Evolutionary conservation across 768 basidiomycete genomes (phyloP).

Genomic region (Russula earlei): DNA sequence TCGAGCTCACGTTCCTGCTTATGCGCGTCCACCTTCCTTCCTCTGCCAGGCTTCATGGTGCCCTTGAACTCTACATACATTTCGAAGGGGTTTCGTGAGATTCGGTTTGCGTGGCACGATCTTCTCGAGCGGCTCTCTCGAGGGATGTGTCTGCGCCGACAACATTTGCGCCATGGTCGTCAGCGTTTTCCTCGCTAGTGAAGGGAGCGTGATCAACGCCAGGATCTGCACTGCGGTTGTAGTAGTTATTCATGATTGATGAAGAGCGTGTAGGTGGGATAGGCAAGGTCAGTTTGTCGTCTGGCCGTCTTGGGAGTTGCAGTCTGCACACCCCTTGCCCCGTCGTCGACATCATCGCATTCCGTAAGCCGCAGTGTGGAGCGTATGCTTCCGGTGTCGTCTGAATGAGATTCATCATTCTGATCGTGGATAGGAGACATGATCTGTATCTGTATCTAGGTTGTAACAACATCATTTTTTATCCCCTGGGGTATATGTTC

Average conservation of each 20-base stretch:
- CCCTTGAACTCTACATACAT: not conserved
- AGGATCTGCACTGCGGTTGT: conserved; percentile 6
- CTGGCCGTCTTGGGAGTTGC: not conserved
- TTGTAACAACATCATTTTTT: conserved; percentile 7
- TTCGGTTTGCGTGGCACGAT: not conserved
- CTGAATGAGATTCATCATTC: not conserved
- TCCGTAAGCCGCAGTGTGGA: not conserved
- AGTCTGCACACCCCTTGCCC: not conserved
- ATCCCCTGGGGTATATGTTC: conserved; percentile 15
- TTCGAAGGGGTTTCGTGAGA: conserved; percentile 2
- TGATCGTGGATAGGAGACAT: not conserved
- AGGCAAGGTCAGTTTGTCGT: not conserved
- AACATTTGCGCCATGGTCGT: not conserved
- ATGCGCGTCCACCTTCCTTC: conserved; percentile 5
- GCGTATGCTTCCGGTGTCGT: not conserved
- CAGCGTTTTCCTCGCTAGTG: not conserved
- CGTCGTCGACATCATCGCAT: not conserved
- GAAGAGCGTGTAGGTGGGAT: not conserved
- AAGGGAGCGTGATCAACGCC: conserved; percentile 1
- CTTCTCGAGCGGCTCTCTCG: conserved; percentile 2
- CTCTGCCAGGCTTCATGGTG: not conserved
- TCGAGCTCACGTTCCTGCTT: conserved; percentile 6
- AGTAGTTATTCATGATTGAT: conserved; percentile 5
- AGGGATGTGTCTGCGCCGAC: not conserved
- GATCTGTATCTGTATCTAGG: not conserved